Base-by-base conservation (phyloP, 2,329 filamentous ascomycete genomes). In the Epichloe sylvatica region DNA sequence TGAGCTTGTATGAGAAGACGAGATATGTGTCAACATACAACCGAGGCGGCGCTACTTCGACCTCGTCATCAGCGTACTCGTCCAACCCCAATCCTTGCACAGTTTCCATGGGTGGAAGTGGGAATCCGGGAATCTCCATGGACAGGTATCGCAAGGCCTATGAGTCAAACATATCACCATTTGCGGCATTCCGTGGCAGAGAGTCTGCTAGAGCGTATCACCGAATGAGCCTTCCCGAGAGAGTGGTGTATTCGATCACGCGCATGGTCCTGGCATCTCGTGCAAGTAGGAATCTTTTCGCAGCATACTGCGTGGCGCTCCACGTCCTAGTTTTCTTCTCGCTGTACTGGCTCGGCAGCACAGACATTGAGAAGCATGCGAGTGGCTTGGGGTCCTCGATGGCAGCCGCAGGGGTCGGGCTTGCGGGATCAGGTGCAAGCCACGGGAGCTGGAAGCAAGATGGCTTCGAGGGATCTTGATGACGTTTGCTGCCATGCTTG, bases 1-100 rank as follows among this genome's bases (percentile, higher is more conserved):
- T 98, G 36, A 89, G 85, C 59, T 75, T 98, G 7, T 98, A 98
- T 65, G 92, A 98, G 67, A 98, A 97, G 75, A 95, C 91, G 17
- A 81, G 92, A 57, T 98, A 98, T 64, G 82, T 97, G 23, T 95
- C 89, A 6, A 90, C 87, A 2, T 98, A 96, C 71, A 94, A 83
- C 65, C 81, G 90, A 48, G 77, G 77, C 43, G 77, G 76, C 13
- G 74, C 75, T 5, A 75, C 77, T 30, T 67, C 70, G 38, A 78
- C 81, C 11, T 78, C 78, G 5, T 77, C 77, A 13, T 81, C 81
- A 12, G 80, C 81, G n/a, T 84, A 81, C 41, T 73, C 76, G 37
- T 72, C 73, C 50, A 88, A 83, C 59, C 83, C 87, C 2, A 94
- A 90, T 62, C 81, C 86, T 0, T 84, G 85, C 0, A 80, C 84